Base-by-base conservation (phyloP, 148 eudicot genomes). In the Beta vulgaris region DNA sequence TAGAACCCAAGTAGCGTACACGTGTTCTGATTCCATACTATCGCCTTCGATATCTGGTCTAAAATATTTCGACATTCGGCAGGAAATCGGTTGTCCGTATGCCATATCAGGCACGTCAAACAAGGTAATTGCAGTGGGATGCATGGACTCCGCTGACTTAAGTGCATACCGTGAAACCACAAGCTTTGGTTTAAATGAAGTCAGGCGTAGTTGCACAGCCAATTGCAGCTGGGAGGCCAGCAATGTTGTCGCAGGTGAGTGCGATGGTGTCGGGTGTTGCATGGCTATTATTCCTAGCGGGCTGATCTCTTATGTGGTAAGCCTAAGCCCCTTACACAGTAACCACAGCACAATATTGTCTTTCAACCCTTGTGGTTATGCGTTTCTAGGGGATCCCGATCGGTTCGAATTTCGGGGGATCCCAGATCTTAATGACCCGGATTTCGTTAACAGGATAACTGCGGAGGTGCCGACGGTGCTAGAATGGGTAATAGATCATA, bases 241-340 rank as follows among this genome's bases (percentile, higher is more conserved):
- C 1, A 67, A 81, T 26, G 48, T 71, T 4, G 2, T 72, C 1
- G 73, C 37, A 55, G 78, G 77, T 12, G 39, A 51, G 2, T 85
- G 84, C 14, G 40, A 79, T 0, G 88, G 88, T 1, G 46, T 72
- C 19, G 83, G 88, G 19, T 86, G 86, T 49, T 86, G 88, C 72
- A 74, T 81, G 34, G 73, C 78, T 0, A 18, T 70, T 13, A 75
- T 87, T 3, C 86, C 89, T 0, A 73, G 44, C 19, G 86, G 84
- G 1, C 9, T 84, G 14, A 73, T 53, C 44, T 35, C 46, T 1
- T 80, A 69, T n/a, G 1, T 1, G 0, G 4, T 67, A 1, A n/a
- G 0, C 0, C 23, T 76, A 0, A 28, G 1, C 2, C 3, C 36
- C 26, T 46, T 46, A 12, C 10, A 74, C 21, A 8, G 6, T 0